These are phyloP conservation scores for Ministeria vibrans DNA, from an alignment of 78 protist genomes.

Conservation along the genomic window DNA sequence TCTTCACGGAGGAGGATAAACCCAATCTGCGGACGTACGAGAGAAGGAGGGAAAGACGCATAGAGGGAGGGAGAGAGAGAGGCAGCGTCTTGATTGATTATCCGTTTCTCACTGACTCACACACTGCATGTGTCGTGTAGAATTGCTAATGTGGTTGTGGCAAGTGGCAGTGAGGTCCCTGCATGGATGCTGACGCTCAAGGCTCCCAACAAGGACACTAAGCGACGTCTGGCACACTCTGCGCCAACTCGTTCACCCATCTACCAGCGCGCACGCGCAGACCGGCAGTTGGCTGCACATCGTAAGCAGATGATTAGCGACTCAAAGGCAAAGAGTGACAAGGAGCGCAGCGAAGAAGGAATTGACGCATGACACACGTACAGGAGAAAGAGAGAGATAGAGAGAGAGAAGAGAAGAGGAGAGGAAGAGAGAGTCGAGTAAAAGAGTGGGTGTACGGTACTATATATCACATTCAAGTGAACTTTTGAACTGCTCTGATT, in stretches of 20 bases:
- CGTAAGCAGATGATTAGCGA: neutral
- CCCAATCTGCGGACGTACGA: conserved; percentile 19
- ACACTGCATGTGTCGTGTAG: neutral
- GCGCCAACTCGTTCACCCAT: neutral
- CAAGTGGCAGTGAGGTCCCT: conserved; percentile 24
- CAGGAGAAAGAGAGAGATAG: too few species aligned
- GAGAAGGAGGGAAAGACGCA: too few species aligned
- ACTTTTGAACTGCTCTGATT: too few species aligned
- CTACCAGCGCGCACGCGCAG: neutral
- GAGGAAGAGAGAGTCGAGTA: neutral
- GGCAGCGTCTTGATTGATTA: neutral
- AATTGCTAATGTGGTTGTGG: conserved; percentile 11
- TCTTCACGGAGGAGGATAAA: conserved; percentile 69
- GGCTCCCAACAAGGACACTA: neutral
- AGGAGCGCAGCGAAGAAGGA: neutral
- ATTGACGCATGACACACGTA: neutral
- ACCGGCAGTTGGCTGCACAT: neutral
- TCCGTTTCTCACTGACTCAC: neutral
- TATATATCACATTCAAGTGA: too few species aligned
- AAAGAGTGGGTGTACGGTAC: too few species aligned
- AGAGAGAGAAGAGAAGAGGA: too few species aligned
- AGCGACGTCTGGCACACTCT: neutral
- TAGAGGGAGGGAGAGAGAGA: too few species aligned
- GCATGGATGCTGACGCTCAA: conserved; percentile 20
- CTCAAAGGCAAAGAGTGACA: neutral